phyloP scores from a whole-genome alignment of 768 basidiomycete species.

The Asterophora lycoperdoides region DNA sequence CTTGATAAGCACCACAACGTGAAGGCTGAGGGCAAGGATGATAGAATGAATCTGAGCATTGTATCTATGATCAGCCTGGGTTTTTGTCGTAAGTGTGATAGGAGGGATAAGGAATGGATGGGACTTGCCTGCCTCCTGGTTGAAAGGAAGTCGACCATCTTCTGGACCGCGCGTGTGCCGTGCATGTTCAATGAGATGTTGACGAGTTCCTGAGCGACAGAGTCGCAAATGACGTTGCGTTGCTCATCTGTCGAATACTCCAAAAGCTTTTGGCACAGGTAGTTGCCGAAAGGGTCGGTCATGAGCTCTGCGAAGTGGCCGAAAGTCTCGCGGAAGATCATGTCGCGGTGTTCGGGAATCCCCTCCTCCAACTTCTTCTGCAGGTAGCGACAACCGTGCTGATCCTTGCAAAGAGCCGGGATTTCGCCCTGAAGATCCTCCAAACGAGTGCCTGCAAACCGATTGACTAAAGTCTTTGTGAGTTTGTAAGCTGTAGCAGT shows the following conservation, averaged over 20 bases:
- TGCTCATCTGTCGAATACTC: conserved; percentile 98
- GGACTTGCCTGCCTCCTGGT: conserved; percentile 84
- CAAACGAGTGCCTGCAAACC: conserved; percentile 91
- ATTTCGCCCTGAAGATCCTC: conserved; percentile 97
- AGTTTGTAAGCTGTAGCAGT: conserved; percentile 5
- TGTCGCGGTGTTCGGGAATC: conserved; percentile 91
- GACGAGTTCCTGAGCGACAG: conserved; percentile 95
- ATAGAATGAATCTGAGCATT: conserved; percentile 93
- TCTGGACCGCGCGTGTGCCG: conserved; percentile 97
- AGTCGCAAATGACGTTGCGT: conserved; percentile 93
- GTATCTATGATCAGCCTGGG: conserved; percentile 78
- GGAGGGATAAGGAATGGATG: conserved; percentile 26
- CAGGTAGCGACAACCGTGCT: conserved; percentile 96
- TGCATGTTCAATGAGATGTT: conserved; percentile 99
- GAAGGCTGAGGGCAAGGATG: conserved; percentile 92
- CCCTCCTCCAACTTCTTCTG: conserved; percentile 99
- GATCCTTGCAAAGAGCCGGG: conserved; percentile 92
- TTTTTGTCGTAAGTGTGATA: conserved; percentile 49
- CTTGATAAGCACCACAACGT: conserved; percentile 99
- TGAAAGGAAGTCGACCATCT: conserved; percentile 99
- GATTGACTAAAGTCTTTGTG: conserved; percentile 62
- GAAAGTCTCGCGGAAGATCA: conserved; percentile 99
- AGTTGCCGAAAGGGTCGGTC: conserved; percentile 99
- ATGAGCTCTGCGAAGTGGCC: conserved; percentile 97
- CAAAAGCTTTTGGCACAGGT: conserved; percentile 95